These are phyloP conservation scores for Sclerotinia trifoliorum DNA, from an alignment of 2,329 filamentous ascomycete species.

Conservation along the genomic window DNA sequence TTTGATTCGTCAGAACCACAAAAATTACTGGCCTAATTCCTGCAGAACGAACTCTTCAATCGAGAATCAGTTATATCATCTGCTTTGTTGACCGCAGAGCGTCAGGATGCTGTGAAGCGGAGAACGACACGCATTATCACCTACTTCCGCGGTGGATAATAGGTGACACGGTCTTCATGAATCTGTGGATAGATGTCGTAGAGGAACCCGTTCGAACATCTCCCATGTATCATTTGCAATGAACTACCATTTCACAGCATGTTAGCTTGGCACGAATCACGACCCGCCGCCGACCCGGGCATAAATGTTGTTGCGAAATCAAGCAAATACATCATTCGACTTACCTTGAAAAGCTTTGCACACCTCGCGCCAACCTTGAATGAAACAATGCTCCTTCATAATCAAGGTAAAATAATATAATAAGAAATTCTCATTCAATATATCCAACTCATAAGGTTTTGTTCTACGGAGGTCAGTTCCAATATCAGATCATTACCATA, in stretches of 20 bases:
- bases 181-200: neutral
- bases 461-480: neutral
- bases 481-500: neutral
- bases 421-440: neutral
- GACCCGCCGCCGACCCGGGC: no score
- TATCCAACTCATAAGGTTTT: neutral
- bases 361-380: neutral
- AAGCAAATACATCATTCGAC: neutral
- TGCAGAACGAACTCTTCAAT: neutral
- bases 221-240: neutral
- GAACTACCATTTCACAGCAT: neutral
- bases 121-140: neutral
- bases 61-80: constrained; percentile 1
- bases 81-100: neutral
- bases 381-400: neutral
- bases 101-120: neutral
- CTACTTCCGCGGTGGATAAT: constrained; percentile 1
- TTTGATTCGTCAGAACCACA: constrained; percentile 14
- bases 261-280: neutral
- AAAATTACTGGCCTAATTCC: neutral
- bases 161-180: constrained; percentile 5
- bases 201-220: neutral
- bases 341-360: neutral
- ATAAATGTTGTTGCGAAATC: neutral
- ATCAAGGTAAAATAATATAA: neutral